Evolutionary conservation across 2,329 filamentous ascomycete genomes (phyloP).

Genomic region (Monilinia laxa): DNA sequence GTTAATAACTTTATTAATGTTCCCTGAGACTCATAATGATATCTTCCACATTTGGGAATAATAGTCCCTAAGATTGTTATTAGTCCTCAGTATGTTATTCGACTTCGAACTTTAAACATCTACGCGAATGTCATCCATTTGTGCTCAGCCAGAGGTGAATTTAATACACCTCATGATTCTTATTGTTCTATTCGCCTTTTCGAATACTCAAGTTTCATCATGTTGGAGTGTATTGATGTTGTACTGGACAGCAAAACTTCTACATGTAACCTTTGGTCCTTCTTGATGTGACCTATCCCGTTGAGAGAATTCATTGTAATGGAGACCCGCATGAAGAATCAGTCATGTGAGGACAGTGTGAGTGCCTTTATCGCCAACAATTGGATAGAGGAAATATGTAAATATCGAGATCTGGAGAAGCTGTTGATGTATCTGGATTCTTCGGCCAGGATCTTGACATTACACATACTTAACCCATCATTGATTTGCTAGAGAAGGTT

Average conservation of each 20-base stretch:
- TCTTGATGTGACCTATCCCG: constrained; percentile 29
- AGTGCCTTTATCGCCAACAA: constrained; percentile 28
- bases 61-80: constrained; percentile 3
- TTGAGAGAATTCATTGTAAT: constrained; percentile 23
- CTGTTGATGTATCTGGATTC: constrained; percentile 18
- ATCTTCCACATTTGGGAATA: neutral
- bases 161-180: neutral
- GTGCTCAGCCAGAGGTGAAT: neutral
- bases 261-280: constrained; percentile 26
- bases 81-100: constrained; percentile 8
- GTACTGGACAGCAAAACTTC: constrained; percentile 19
- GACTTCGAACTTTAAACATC: constrained; percentile 19
- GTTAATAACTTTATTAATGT: neutral
- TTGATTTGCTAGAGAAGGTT: constrained; percentile 8
- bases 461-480: neutral
- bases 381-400: constrained; percentile 27
- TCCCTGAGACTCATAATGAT: neutral
- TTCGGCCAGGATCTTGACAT: constrained; percentile 10
- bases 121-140: constrained; percentile 8
- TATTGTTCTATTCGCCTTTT: constrained; percentile 5
- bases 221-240: constrained; percentile 14
- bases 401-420: constrained; percentile 7
- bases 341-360: constrained; percentile 40
- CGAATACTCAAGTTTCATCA: neutral
- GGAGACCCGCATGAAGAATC: constrained; percentile 37